phyloP scores from a whole-genome alignment of 805 yeast genomes.

The Lipomyces mesembrius region DNA sequence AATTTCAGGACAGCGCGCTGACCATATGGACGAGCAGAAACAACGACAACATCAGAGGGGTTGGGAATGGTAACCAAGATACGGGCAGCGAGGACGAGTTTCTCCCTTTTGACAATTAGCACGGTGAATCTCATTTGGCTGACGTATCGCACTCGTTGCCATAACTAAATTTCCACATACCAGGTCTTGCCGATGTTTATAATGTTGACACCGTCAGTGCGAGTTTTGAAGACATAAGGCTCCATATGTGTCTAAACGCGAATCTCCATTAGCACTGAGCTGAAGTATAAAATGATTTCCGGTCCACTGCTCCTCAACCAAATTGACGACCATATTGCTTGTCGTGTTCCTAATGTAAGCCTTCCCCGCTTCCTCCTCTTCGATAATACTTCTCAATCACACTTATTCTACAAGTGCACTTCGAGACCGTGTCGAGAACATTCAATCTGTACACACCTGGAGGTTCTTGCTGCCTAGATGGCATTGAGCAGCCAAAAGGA shows the following conservation, averaged over 20 bases:
- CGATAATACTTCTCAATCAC: neutral
- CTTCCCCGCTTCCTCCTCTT: neutral
- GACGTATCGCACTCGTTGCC: neutral
- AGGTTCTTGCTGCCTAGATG: conserved; percentile 99
- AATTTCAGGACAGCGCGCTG: conserved; percentile 99
- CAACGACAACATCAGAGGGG: conserved; percentile 97
- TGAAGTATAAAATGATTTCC: neutral
- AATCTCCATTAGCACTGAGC: neutral
- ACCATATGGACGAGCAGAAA: conserved; percentile 99
- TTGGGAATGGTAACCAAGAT: conserved; percentile 99
- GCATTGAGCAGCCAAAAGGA: conserved; percentile 98
- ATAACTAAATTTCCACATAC: conserved; percentile 45
- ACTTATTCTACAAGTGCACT: neutral
- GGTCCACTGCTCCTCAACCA: neutral
- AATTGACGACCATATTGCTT: neutral
- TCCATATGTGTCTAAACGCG: conserved; percentile 78
- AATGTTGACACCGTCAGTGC: conserved; percentile 99
- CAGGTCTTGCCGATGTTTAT: conserved; percentile 99
- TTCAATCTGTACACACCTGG: conserved; percentile 58
- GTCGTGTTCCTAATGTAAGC: neutral
- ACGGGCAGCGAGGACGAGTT: conserved; percentile 99
- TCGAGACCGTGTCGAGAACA: neutral
- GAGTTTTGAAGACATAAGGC: conserved; percentile 95
- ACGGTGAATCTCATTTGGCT: neutral
- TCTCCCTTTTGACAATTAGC: conserved; percentile 56